Base-by-base conservation (phyloP, 768 basidiomycete genomes). In the Lentinula raphanica region DNA sequence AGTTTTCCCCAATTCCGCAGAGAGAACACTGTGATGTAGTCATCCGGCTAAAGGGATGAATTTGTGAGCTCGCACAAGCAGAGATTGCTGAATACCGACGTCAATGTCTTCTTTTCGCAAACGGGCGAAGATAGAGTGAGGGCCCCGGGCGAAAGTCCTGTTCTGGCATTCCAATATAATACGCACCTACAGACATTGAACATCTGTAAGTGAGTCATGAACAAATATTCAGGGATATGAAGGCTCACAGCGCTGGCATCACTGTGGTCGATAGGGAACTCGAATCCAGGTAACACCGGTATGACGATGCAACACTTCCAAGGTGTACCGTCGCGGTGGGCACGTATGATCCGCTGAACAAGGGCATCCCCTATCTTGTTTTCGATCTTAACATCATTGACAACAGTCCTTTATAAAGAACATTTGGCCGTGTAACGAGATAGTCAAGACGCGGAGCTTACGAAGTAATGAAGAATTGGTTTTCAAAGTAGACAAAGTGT, bases 401-500 rank as follows among this genome's bases (percentile, higher is more conserved):
- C 84, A 2, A 84, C 76, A 2, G 96, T 98, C 32, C 90, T 92
- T 63, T 35, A 49, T 59, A 25, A 27, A n/a, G 5, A 6, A 13
- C 12, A 1, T 36, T 27, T 0, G 44, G 17, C 29, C 19, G 7
- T 42, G 12, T 39, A 35, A 5, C 25, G 39, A n/a, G 21, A 54
- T 27, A 42, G 11, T 6, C 8, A 44, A n/a, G 19, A 44, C 9
- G 3, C 11, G 23, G 5, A 40, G 50, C 89, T 68, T 70, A 92
- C 91, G 90, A 92, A 1, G 90, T 87, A 62, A 94, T 90, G 71
- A 94, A 93, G 67, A 93, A 94, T 68, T 94, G 92, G 63, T 94
- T 94, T 69, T 98, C 96, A 62, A 99, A 97, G 74, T 99, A 99
- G 32, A 99, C 91, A 67, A 98, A 99, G 67, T 97, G 94, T 64